Percentiles rank a stretch among this genome's conserved stretches.
Evolutionary conservation across 352 stramenopile genomes (phyloP).

Genomic region (Aphanomyces invadans): DNA sequence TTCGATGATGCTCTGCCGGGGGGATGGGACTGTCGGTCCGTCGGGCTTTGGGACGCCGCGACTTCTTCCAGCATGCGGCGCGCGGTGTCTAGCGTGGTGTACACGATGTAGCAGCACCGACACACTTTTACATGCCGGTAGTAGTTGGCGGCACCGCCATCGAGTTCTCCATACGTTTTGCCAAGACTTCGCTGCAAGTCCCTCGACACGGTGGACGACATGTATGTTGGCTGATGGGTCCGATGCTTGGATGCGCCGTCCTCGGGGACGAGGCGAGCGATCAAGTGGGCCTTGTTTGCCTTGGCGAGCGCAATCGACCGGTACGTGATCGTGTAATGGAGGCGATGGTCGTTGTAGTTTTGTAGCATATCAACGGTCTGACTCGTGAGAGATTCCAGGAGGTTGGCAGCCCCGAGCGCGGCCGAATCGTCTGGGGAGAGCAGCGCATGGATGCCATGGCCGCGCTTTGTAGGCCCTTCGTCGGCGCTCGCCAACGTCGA

Average conservation of each 20-base stretch:
- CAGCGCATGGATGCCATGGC: conserved; percentile 36
- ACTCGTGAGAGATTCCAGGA: conserved; percentile 32
- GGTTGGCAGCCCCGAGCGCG: conserved; percentile 33
- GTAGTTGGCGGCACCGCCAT: conserved; percentile 53
- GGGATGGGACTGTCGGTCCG: too few relatives aligned
- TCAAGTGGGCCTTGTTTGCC: conserved; percentile 43
- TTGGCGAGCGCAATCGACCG: conserved; percentile 70
- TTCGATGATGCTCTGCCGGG: not conserved
- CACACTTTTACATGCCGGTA: conserved; percentile 85
- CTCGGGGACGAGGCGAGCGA: conserved; percentile 13
- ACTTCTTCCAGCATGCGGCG: conserved; percentile 28
- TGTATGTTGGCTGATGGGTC: conserved; percentile 19
- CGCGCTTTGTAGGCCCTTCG: not conserved
- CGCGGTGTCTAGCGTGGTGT: conserved; percentile 72
- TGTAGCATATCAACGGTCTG: conserved; percentile 14
- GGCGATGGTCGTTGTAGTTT: conserved; percentile 29
- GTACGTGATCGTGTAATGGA: conserved; percentile 50
- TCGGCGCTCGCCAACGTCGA: not conserved
- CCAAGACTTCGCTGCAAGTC: conserved; percentile 45
- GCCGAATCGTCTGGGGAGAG: conserved; percentile 42
- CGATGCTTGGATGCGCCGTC: conserved; percentile 4
- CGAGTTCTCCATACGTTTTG: conserved; percentile 46
- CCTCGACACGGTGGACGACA: conserved; percentile 44
- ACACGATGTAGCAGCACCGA: conserved; percentile 75
- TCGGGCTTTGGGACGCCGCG: too few relatives aligned